Evolutionary conservation across 371 early-diverging fungal species (phyloP).

Genomic region (Synchytrium microbalum): DNA sequence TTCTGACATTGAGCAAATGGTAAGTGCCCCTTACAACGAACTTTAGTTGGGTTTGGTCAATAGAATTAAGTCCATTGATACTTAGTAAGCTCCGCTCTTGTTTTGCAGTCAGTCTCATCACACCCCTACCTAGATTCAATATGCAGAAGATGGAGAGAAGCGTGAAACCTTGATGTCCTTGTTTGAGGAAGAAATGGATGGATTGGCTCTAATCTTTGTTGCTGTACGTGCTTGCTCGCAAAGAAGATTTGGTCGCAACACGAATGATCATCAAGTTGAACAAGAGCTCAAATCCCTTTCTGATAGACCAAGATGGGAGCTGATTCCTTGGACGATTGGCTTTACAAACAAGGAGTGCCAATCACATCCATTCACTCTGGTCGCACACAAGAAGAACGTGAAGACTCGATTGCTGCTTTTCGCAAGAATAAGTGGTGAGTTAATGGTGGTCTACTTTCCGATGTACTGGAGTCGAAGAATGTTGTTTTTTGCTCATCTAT

Average conservation of each 20-base stretch:
- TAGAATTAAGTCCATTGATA: too few species aligned
- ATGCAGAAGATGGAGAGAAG: background rate
- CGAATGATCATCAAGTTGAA: too few species aligned
- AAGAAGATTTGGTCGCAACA: too few species aligned
- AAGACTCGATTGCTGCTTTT: background rate
- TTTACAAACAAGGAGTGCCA: constrained; percentile 91
- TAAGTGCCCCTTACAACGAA: too few species aligned
- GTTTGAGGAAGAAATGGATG: constrained; percentile 22
- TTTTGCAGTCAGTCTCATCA: too few species aligned
- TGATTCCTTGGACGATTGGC: constrained; percentile 74
- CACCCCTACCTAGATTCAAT: too few species aligned
- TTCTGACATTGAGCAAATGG: background rate
- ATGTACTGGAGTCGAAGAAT: constrained; percentile 86
- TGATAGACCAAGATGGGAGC: constrained; percentile 69
- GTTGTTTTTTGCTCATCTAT: too few species aligned
- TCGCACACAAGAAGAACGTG: constrained; percentile 44
- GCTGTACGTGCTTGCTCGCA: too few species aligned
- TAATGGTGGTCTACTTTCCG: constrained; percentile 90
- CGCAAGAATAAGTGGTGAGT: constrained; percentile 85
- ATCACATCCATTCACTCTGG: constrained; percentile 37
- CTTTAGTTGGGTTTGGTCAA: too few species aligned
- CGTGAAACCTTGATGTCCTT: background rate
- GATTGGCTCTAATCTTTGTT: constrained; percentile 76
- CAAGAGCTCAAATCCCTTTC: too few species aligned
- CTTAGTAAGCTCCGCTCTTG: too few species aligned